These are phyloP conservation scores for Coemansia sp. DNA, from an alignment of 192 early-diverging fungal genomes.

Conservation along the genomic window DNA sequence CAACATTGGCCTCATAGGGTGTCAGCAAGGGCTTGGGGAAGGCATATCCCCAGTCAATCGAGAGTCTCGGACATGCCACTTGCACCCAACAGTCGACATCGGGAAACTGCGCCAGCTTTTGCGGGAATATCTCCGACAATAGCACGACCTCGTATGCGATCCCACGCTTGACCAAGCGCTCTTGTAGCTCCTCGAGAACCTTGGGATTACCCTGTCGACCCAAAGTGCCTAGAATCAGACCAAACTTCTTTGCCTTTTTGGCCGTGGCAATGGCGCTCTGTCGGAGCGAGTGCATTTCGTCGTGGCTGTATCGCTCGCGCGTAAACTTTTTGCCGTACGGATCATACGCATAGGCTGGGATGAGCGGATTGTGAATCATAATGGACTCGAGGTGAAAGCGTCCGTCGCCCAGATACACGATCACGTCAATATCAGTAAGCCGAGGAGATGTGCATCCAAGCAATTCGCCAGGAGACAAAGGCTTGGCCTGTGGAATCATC, in stretches of 20 bases:
- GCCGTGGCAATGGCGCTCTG: constrained; percentile 81
- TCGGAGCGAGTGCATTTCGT: constrained; percentile 87
- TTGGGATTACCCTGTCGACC: constrained; percentile 95
- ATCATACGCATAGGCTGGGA: constrained; percentile 94
- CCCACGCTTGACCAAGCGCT: constrained; percentile 63
- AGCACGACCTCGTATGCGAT: constrained; percentile 76
- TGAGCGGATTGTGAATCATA: constrained; percentile 95
- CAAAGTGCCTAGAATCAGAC: constrained; percentile 93
- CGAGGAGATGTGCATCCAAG: constrained; percentile 95
- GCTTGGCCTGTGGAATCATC: constrained; percentile 90
- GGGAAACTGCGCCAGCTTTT: constrained; percentile 87
- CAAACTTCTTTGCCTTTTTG: constrained; percentile 77
- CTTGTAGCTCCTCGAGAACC: constrained; percentile 83
- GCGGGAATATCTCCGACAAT: constrained; percentile 94
- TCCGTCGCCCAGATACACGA: constrained; percentile 92
- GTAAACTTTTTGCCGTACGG: constrained; percentile 94
- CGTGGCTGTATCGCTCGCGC: constrained; percentile 91
- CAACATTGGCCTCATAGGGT: constrained; percentile 94
- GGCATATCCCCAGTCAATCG: constrained; percentile 99
- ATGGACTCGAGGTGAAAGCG: constrained; percentile 98
- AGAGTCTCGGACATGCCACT: constrained; percentile 93
- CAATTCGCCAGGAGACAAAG: constrained; percentile 94
- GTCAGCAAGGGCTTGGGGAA: constrained; percentile 90
- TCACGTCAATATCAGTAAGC: constrained; percentile 71
- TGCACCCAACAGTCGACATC: constrained; percentile 94